Evolutionary conservation across 2,329 filamentous ascomycete species (phyloP).

Genomic region (Xylariomycetidae sp.): DNA sequence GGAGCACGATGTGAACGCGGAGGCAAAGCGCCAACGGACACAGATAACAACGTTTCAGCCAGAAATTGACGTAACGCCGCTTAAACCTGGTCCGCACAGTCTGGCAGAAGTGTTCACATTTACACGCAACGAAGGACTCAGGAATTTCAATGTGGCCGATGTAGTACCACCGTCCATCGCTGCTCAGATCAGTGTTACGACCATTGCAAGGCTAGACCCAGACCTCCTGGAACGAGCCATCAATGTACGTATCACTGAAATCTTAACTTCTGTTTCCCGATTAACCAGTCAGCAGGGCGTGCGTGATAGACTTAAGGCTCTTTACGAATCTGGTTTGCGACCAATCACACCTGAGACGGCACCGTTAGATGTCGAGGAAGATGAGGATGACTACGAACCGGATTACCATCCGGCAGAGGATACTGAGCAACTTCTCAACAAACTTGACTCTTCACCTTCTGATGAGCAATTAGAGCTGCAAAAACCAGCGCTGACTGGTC

Average conservation of each 20-base stretch:
- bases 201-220: conserved; percentile 68
- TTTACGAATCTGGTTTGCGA: conserved; percentile 39
- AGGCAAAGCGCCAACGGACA: conserved; percentile 79
- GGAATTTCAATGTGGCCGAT: conserved; percentile 72
- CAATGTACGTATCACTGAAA: conserved; percentile 46
- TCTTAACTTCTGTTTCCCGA: conserved; percentile 11
- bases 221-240: conserved; percentile 68
- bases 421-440: conserved; percentile 72
- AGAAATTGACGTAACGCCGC: conserved; percentile 57
- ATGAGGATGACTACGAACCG: conserved; percentile 92
- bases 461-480: conserved; percentile 42
- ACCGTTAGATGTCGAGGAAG: conserved; percentile 63
- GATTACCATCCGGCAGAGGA: conserved; percentile 76
- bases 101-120: conserved; percentile 84
- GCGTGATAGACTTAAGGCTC: conserved; percentile 42
- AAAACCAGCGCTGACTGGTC: conserved; percentile 42
- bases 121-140: conserved; percentile 68
- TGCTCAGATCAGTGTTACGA: conserved; percentile 74
- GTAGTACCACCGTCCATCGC: conserved; percentile 72
- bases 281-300: conserved; percentile 38
- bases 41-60: conserved; percentile 45
- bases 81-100: conserved; percentile 71
- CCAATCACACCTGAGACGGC: conserved; percentile 55
- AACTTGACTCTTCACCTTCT: conserved; percentile 65
- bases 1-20: conserved; percentile 66